A percentile compares a stretch with the other conserved stretches of the same genome.
Evolutionary conservation across 371 early-diverging fungal species (phyloP).

Genomic region (Basidiobolus meristosporus): DNA sequence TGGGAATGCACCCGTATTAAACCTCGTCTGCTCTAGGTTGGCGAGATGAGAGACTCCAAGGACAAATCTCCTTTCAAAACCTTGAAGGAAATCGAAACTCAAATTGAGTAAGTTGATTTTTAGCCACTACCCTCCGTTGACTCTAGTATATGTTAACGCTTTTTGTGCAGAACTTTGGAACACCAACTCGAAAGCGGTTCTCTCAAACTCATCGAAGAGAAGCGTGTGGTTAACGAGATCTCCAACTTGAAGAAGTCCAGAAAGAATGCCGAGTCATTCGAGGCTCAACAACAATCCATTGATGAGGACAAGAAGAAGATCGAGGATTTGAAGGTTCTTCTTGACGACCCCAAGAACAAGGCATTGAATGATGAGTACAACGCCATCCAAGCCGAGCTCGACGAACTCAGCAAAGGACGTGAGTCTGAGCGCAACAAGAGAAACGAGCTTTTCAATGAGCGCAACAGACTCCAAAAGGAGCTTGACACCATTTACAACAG

Average conservation of each 20-base stretch:
- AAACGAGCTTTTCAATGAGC: slow-evolving; percentile 55
- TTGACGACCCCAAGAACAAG: slow-evolving; percentile 40
- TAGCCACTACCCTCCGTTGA: neutral
- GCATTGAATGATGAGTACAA: slow-evolving; percentile 45
- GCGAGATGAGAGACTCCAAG: slow-evolving; percentile 47
- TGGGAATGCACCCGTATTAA: neutral
- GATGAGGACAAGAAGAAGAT: slow-evolving; percentile 48
- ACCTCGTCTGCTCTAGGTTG: slow-evolving; percentile 15
- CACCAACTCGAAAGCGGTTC: slow-evolving; percentile 55
- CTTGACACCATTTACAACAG: slow-evolving; percentile 50
- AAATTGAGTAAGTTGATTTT: slow-evolving; percentile 34
- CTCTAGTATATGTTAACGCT: neutral
- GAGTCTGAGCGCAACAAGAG: slow-evolving; percentile 34
- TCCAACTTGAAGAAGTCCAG: slow-evolving; percentile 55
- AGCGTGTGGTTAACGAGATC: slow-evolving; percentile 63
- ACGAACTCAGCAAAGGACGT: slow-evolving; percentile 32
- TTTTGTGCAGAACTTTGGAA: slow-evolving; percentile 38
- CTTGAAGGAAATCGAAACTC: slow-evolving; percentile 54
- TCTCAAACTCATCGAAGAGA: slow-evolving; percentile 69
- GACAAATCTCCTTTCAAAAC: slow-evolving; percentile 62
- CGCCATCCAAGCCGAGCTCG: slow-evolving; percentile 41
- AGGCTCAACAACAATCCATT: slow-evolving; percentile 41
- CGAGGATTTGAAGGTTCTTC: slow-evolving; percentile 37
- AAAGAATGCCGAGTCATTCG: slow-evolving; percentile 49
- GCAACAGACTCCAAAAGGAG: slow-evolving; percentile 41